Evolutionary conservation across 2,329 filamentous ascomycete genomes (phyloP).

Genomic region (Cladosporium cucumerinum): DNA sequence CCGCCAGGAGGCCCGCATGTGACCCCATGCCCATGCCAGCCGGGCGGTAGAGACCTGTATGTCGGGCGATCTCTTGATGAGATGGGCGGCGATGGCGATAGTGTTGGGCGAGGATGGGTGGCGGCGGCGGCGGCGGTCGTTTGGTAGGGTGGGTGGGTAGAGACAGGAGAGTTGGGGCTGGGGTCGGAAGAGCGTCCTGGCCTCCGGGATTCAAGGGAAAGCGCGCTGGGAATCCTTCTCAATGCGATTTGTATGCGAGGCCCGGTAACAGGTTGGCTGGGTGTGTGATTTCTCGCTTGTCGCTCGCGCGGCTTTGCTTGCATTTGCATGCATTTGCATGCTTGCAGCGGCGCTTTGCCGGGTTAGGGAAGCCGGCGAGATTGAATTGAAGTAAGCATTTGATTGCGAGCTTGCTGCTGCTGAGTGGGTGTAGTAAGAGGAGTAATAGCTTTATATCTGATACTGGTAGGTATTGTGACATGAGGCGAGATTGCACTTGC

Average conservation of each 20-base stretch:
- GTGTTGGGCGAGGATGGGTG: not conserved
- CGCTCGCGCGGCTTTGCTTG: not conserved
- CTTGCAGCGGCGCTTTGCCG: not conserved
- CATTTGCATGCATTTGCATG: not conserved
- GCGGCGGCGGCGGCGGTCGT: not conserved
- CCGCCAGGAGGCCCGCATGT: constrained; percentile 2
- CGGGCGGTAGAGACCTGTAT: not conserved
- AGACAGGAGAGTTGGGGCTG: not conserved
- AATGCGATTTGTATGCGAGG: not conserved
- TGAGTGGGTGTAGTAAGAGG: not conserved
- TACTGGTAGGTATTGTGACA: not conserved
- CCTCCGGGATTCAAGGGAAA: not conserved
- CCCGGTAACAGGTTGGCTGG: not conserved
- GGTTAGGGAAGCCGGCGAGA: not conserved
- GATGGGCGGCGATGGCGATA: not conserved
- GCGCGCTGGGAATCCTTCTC: not conserved
- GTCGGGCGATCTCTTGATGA: not conserved
- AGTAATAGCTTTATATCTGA: not conserved
- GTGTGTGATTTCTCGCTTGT: not conserved
- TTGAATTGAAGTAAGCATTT: not conserved
- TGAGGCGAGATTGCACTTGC: not conserved
- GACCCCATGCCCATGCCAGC: not conserved
- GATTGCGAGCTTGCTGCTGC: not conserved
- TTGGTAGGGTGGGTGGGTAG: not conserved
- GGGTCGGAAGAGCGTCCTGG: not conserved